Percentiles rank a stretch among this genome's conserved stretches.
Conservation (phyloP, 2,329 filamentous ascomycete genomes). For the Neoarthrinium moseri region DNA sequence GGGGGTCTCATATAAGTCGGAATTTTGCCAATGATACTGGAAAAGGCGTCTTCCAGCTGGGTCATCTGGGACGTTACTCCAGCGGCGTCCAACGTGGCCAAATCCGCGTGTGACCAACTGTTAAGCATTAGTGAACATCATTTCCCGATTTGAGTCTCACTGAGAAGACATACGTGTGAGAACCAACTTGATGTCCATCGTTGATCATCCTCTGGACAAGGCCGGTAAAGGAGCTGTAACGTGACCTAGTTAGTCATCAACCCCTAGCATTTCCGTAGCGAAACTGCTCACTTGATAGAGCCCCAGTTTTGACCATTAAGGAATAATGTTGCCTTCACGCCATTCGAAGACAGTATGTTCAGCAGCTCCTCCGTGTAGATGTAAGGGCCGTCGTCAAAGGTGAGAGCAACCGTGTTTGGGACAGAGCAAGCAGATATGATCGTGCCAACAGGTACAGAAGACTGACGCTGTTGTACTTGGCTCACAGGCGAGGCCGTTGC, state of each 20-base stretch:
- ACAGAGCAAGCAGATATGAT: conserved; percentile 14
- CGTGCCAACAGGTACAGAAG: conserved; percentile 8
- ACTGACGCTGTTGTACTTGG: conserved; percentile 6
- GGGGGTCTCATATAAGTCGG: conserved; percentile 50
- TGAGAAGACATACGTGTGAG: conserved; percentile 37
- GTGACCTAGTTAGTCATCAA: not conserved
- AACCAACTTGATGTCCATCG: conserved; percentile 48
- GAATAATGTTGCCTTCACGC: conserved; percentile 23
- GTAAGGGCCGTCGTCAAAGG: conserved; percentile 25
- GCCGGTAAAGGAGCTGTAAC: conserved; percentile 18
- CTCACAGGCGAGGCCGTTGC: conserved; percentile 2
- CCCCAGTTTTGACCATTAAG: conserved; percentile 41
- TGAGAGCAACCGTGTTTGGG: conserved; percentile 19
- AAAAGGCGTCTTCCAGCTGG: conserved; percentile 44
- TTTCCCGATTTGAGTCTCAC: not conserved
- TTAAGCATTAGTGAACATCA: not conserved
- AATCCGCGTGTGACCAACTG: conserved; percentile 44
- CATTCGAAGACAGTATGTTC: conserved; percentile 14
- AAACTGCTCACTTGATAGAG: conserved; percentile 30
- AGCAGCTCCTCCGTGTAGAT: conserved; percentile 18
- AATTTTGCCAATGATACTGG: conserved; percentile 44
- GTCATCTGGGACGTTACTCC: conserved; percentile 40
- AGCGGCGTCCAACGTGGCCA: conserved; percentile 34
- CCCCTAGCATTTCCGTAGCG: too few relatives aligned
- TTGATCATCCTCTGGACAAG: conserved; percentile 28